These are phyloP conservation scores for Prunella vulgaris DNA, from an alignment of 257 asterid species.

Conservation along the genomic window DNA sequence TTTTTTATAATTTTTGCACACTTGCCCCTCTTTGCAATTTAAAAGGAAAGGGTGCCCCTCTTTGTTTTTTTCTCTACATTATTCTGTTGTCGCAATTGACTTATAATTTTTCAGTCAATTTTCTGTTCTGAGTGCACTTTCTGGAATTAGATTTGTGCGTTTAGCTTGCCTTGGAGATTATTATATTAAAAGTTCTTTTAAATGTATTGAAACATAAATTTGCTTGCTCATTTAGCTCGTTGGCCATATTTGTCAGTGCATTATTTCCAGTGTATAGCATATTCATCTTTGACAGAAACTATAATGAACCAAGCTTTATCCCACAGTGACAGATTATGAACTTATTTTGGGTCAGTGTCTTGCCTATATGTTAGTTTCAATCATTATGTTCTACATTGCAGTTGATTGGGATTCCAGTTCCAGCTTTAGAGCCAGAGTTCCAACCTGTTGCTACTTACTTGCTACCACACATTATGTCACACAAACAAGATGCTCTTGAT, in stretches of 20 bases:
- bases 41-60: too few species aligned
- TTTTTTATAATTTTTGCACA: too few species aligned
- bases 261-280: not conserved
- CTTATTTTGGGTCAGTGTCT: slow-evolving; percentile 8
- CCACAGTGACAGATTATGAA: not conserved
- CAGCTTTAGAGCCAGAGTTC: slow-evolving; percentile 90
- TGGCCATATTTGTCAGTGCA: slow-evolving; percentile 4
- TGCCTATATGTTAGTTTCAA: slow-evolving; percentile 10
- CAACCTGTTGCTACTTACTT: slow-evolving; percentile 77
- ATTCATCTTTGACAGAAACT: not conserved
- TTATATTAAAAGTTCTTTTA: not conserved
- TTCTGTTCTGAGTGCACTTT: not conserved
- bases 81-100: slow-evolving; percentile 9
- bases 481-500: slow-evolving; percentile 73
- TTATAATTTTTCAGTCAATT: slow-evolving; percentile 5
- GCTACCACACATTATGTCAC: slow-evolving; percentile 72
- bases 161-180: slow-evolving; percentile 11
- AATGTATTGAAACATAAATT: not conserved
- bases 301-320: not conserved
- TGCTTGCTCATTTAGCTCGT: slow-evolving; percentile 8
- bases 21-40: too few species aligned
- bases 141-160: not conserved
- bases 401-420: slow-evolving; percentile 81
- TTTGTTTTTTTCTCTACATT: too few species aligned
- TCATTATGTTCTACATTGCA: slow-evolving; percentile 34